Conservation (phyloP, 352 stramenopile genomes). For the Globisporangium parvum region DNA sequence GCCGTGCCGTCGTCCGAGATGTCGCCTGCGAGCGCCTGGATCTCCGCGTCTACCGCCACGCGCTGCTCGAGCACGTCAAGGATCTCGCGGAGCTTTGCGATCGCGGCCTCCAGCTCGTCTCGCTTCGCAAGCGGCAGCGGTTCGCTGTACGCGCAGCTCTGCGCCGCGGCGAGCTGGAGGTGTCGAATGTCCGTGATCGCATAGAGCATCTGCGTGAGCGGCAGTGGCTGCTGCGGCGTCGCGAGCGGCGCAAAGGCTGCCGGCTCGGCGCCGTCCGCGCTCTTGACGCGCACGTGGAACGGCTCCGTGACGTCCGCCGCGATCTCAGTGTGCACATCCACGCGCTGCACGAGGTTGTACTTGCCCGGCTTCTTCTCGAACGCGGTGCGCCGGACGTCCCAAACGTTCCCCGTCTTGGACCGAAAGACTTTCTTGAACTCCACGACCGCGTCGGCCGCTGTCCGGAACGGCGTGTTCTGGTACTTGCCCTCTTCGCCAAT, state of each 20-base stretch:
- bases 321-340: slow-evolving; percentile 49
- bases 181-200: slow-evolving; percentile 72
- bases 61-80: slow-evolving; percentile 43
- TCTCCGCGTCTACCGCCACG: slow-evolving; percentile 39
- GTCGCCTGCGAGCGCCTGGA: slow-evolving; percentile 36
- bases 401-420: slow-evolving; percentile 71
- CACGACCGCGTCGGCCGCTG: slow-evolving; percentile 33
- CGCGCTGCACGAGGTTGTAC: slow-evolving; percentile 70
- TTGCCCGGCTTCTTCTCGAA: slow-evolving; percentile 63
- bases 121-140: slow-evolving; percentile 59
- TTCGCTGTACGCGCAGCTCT: slow-evolving; percentile 40
- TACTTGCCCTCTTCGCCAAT: slow-evolving; percentile 74
- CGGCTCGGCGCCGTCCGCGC: not conserved
- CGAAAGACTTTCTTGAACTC: slow-evolving; percentile 84
- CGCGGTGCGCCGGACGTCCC: slow-evolving; percentile 26
- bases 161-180: slow-evolving; percentile 52
- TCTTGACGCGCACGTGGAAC: slow-evolving; percentile 33
- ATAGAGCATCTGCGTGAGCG: slow-evolving; percentile 15
- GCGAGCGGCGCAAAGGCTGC: no score
- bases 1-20: slow-evolving; percentile 36
- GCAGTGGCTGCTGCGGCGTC: no score
- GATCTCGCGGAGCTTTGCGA: slow-evolving; percentile 46
- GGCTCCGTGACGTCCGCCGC: slow-evolving; percentile 46
- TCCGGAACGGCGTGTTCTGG: slow-evolving; percentile 70
- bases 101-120: slow-evolving; percentile 38